Percentiles rank a stretch among this genome's conserved stretches.
Conservation (phyloP, 257 asterid species). For the Forsythia suspensa region DNA sequence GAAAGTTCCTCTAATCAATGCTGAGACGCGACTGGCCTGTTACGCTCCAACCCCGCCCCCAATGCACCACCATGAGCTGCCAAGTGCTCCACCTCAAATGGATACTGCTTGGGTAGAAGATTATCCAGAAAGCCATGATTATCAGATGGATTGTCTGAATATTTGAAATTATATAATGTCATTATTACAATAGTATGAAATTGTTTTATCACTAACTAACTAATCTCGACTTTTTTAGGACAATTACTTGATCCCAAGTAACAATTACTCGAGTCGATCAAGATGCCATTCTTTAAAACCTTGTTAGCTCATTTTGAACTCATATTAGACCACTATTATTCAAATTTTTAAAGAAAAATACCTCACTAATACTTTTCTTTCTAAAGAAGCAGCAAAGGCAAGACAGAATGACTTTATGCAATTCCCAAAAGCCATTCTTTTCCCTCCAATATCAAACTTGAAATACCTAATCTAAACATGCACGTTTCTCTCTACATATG, state of each 20-base stretch:
- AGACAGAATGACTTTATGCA: constrained; percentile 38
- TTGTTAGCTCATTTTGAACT: background rate
- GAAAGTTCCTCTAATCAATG: no score
- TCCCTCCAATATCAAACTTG: constrained; percentile 16
- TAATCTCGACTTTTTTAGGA: background rate
- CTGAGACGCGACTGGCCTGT: no score
- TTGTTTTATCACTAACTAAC: background rate
- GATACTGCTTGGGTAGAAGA: no score
- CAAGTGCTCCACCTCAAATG: background rate
- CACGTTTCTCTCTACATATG: constrained; percentile 8
- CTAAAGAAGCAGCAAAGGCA: constrained; percentile 30
- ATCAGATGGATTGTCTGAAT: no score
- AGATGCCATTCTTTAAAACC: background rate
- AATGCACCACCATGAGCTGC: no score
- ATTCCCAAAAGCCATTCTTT: constrained; percentile 46
- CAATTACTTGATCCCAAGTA: background rate
- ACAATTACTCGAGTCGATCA: background rate
- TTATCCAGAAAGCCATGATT: no score
- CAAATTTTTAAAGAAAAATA: no score
- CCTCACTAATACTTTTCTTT: constrained; percentile 31
- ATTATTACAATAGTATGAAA: no score
- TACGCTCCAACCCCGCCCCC: no score
- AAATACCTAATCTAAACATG: background rate
- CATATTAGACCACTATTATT: background rate
- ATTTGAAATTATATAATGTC: no score